Evolutionary conservation across 352 stramenopile species (phyloP), one percentile per base, ranked within the genome.

Genomic region (Globisporangium heterothallicum): DNA sequence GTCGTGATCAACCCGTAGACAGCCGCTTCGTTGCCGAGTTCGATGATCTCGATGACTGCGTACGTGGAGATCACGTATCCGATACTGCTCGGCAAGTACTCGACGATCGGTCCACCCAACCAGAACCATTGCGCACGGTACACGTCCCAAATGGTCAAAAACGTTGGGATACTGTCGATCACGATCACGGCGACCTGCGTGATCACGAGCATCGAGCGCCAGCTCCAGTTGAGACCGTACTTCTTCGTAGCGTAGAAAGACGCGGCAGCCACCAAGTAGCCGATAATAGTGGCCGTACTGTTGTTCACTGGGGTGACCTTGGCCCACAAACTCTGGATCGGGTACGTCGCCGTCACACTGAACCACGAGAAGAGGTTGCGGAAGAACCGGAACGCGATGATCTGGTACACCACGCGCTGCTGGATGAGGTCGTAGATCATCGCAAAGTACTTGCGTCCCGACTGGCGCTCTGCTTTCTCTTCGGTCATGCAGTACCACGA

Each of bases 401-500:
- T 72, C 51, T 78, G 71, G 49, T 74, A 78, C 60, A 77, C 64
- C 1, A 84, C 66, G 5, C 62, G 72, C 40, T 67, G 52, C 53
- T 88, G 74, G 42, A 84, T 57, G 36, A 87, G 50, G 16, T 74
- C 62, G 48, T 70, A 87, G 24, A 87, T 35, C 50, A 72, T 56
- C 5, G 4, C 30, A 40, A 42, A 53, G 22, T 59, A 42, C 2
- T 47, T 29, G 21, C 30, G 30, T n/a, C 21, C 49, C 6, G 61
- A 62, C 9, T 51, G 68, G 18, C 60, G 48, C 38, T 61, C 58
- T 12, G 25, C 48, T 18, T 26, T 68, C 43, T 64, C 53, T 36
- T 86, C 74, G 2, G 72, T 64, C 47, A 86, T 82, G 58, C 55
- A 84, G 45, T 61, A 78, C 70, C 70, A 81, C 25, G 68, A 65